Evolutionary conservation across 257 asterid genomes (phyloP).

Genomic region (Marsdenia floribunda): DNA sequence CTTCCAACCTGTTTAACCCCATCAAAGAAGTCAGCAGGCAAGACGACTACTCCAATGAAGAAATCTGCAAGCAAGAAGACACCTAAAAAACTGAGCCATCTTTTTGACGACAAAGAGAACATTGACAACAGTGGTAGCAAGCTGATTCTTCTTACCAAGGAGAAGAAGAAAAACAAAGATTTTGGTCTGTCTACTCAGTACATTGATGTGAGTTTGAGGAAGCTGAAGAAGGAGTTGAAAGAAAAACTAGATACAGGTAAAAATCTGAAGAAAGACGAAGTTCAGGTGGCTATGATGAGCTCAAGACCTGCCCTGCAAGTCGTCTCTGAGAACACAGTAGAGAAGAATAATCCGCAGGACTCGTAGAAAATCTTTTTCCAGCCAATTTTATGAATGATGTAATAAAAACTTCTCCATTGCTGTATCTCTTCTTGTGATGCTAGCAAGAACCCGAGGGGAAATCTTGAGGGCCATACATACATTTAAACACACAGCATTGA

Average conservation of each 20-base stretch:
- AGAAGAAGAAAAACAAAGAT: constrained; percentile 19
- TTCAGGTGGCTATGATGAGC: neutral
- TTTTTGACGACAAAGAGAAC: constrained; percentile 58
- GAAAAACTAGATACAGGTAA: constrained; percentile 25
- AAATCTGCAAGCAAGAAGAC: constrained; percentile 24
- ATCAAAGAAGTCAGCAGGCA: constrained; percentile 13
- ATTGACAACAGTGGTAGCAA: constrained; percentile 26
- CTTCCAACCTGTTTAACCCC: constrained; percentile 18
- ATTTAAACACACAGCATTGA: neutral
- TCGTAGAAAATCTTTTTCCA: neutral
- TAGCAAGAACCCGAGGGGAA: too few relatives aligned
- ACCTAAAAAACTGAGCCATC: constrained; percentile 13
- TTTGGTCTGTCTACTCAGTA: constrained; percentile 7
- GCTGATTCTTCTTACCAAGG: constrained; percentile 18
- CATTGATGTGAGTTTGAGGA: constrained; percentile 31
- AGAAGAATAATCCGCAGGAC: neutral
- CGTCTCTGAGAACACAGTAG: neutral
- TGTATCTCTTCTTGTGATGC: constrained; percentile 9
- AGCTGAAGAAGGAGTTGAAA: constrained; percentile 36
- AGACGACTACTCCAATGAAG: constrained; percentile 6
- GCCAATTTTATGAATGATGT: neutral
- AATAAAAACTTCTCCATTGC: neutral
- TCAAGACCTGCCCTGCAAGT: constrained; percentile 7
- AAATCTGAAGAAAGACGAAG: constrained; percentile 10
- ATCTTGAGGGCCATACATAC: neutral